Evolutionary conservation across 148 eudicot genomes (phyloP).

Genomic region (Silene conica): DNA sequence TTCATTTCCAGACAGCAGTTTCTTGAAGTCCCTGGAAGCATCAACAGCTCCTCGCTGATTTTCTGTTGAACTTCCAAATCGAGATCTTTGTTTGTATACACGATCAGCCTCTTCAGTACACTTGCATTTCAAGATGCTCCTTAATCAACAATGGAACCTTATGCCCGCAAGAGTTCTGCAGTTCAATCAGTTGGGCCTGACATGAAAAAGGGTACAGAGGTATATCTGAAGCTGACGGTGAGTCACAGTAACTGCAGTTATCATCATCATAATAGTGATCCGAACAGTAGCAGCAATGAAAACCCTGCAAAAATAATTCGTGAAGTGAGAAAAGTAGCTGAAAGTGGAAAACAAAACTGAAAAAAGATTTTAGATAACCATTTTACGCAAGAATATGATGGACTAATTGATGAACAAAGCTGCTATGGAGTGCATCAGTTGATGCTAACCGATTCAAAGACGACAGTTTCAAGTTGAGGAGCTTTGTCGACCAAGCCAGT

Average conservation of each 20-base stretch:
- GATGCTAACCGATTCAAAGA: conserved; percentile 1
- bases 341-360: neutral
- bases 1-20: neutral
- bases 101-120: neutral
- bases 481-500: neutral
- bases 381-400: neutral
- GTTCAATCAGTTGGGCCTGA: neutral
- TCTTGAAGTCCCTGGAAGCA: neutral
- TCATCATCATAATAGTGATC: too few relatives aligned
- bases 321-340: neutral
- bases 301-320: neutral
- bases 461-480: neutral
- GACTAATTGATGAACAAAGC: neutral
- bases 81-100: too few relatives aligned
- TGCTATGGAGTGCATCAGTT: neutral
- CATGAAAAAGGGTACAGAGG: neutral
- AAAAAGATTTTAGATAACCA: neutral
- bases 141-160: neutral
- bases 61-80: neutral
- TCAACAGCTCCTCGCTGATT: neutral
- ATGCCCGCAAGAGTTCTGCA: neutral
- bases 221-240: neutral
- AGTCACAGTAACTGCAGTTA: neutral
- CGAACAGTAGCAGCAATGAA: neutral
- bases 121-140: neutral